Evolutionary conservation across 2,329 filamentous ascomycete genomes (phyloP).

Genomic region (Chaetothyriales sp.): DNA sequence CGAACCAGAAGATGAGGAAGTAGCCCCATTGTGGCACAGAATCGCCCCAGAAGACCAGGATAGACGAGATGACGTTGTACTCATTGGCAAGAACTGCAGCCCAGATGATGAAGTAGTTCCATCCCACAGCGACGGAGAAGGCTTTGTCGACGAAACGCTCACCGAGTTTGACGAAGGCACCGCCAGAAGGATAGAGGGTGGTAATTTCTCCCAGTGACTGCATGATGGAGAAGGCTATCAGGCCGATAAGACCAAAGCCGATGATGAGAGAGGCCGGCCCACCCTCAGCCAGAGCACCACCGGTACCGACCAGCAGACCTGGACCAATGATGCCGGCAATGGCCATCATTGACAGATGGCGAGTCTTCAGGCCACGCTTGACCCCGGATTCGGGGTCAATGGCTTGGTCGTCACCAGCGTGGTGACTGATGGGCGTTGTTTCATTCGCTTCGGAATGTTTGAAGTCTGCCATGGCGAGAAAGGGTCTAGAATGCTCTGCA

Average conservation of each 20-base stretch:
- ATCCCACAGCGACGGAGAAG: slow-evolving; percentile 31
- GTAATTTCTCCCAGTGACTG: slow-evolving; percentile 53
- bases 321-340: slow-evolving; percentile 29
- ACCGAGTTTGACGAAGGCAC: slow-evolving; percentile 57
- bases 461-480: background rate
- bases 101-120: slow-evolving; percentile 27
- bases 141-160: slow-evolving; percentile 41
- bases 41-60: slow-evolving; percentile 34
- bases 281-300: slow-evolving; percentile 22
- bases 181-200: slow-evolving; percentile 61
- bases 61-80: slow-evolving; percentile 11
- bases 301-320: slow-evolving; percentile 14
- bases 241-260: slow-evolving; percentile 42
- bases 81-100: slow-evolving; percentile 11
- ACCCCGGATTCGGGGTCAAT: slow-evolving; percentile 11
- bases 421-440: background rate
- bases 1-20: slow-evolving; percentile 35
- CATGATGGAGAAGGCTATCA: slow-evolving; percentile 66
- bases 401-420: slow-evolving; percentile 2
- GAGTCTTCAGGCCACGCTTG: slow-evolving; percentile 22
- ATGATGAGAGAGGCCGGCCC: slow-evolving; percentile 27
- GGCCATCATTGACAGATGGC: slow-evolving; percentile 57
- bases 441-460: background rate
- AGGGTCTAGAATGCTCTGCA: too few relatives aligned
- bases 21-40: slow-evolving; percentile 34